Evolutionary conservation across 345 rosid genomes (phyloP).

Genomic region (Salix viminalis): DNA sequence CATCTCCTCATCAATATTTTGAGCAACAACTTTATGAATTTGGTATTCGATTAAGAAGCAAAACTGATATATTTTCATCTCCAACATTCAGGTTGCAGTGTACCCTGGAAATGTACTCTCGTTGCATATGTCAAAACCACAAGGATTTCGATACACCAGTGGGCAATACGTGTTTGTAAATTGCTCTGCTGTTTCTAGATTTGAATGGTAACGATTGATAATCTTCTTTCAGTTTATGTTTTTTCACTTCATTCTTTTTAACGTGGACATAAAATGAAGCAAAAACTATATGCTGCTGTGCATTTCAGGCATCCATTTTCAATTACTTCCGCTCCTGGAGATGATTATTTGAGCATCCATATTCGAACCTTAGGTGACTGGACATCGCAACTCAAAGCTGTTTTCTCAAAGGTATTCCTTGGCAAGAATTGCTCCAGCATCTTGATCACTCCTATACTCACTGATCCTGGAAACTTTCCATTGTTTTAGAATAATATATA

Average conservation of each 20-base stretch:
- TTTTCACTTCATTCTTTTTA: not conserved
- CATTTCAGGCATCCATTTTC: conserved; percentile 28
- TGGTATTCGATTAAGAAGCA: no score
- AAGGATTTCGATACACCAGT: conserved; percentile 69
- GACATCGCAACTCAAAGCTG: conserved; percentile 65
- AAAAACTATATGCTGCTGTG: not conserved
- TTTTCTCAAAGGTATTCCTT: conserved; percentile 45
- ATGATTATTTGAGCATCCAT: conserved; percentile 21
- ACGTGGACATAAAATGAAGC: not conserved
- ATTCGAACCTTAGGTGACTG: conserved; percentile 56
- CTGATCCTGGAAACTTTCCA: not conserved
- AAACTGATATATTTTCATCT: not conserved
- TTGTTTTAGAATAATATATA: no score
- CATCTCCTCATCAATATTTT: not conserved
- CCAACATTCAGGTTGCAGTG: conserved; percentile 59
- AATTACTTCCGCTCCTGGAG: conserved; percentile 23
- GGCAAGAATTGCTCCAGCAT: not conserved
- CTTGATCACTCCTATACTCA: not conserved
- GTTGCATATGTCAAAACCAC: conserved; percentile 72
- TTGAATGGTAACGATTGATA: conserved; percentile 57
- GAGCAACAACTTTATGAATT: no score
- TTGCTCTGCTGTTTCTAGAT: conserved; percentile 67
- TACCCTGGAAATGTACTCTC: conserved; percentile 81
- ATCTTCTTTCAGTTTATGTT: not conserved
- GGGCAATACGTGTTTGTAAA: conserved; percentile 84